These are phyloP conservation scores for Neoarthrinium moseri DNA, from an alignment of 2,329 filamentous ascomycete genomes.

Conservation along the genomic window DNA sequence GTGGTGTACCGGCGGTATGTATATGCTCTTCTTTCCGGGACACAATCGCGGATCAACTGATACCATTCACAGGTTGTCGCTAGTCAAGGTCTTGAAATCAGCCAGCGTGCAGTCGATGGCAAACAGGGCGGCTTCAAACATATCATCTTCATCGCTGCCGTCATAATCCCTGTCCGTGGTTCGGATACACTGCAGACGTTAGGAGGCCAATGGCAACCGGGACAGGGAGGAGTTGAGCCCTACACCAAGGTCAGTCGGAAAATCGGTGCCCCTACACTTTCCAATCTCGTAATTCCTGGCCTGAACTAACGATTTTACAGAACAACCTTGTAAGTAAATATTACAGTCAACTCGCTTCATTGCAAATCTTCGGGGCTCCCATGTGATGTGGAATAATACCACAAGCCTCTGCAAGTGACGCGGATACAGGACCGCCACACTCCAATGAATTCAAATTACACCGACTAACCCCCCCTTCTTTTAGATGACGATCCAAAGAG, in stretches of 20 bases:
- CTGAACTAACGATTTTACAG: not conserved
- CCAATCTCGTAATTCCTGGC: not conserved
- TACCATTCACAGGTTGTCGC: not conserved
- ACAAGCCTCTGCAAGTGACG: too few relatives aligned
- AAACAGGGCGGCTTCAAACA: conserved; percentile 4
- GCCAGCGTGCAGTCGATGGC: not conserved
- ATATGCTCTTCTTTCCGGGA: not conserved
- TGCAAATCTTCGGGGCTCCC: too few relatives aligned
- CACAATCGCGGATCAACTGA: not conserved
- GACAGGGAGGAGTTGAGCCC: not conserved
- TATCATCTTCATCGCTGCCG: conserved; percentile 2
- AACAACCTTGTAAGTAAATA: too few relatives aligned
- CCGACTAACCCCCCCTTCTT: too few relatives aligned
- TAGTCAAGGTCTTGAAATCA: not conserved
- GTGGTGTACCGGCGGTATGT: conserved; percentile 15
- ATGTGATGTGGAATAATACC: too few relatives aligned
- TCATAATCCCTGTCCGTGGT: not conserved
- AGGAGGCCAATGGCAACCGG: conserved; percentile 3
- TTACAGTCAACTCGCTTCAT: too few relatives aligned
- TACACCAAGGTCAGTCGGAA: not conserved
- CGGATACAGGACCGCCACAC: too few relatives aligned
- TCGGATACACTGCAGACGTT: conserved; percentile 1
- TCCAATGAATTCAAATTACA: too few relatives aligned
- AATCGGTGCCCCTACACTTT: not conserved
- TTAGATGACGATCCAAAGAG: conserved; percentile 6